These are phyloP conservation scores for Gaultheria prostrata DNA, from an alignment of 148 eudicot species.

Conservation along the genomic window DNA sequence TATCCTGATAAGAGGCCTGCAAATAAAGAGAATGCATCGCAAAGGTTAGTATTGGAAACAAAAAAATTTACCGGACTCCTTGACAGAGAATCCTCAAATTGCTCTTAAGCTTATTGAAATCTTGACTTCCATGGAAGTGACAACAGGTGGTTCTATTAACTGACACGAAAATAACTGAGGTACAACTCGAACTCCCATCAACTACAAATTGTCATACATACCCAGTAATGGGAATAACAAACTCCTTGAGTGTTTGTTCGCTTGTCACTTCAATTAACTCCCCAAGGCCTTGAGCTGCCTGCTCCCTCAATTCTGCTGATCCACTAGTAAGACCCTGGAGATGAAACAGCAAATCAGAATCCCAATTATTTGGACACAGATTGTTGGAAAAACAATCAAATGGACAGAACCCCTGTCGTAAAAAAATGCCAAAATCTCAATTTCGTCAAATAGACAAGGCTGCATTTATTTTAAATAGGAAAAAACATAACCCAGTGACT, in stretches of 20 bases:
- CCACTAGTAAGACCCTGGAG: conserved; percentile 87
- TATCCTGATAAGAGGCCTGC: conserved; percentile 93
- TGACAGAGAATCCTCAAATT: background rate
- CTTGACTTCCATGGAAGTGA: background rate
- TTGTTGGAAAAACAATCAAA: background rate
- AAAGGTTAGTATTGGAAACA: background rate
- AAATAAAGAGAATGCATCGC: conserved; percentile 2
- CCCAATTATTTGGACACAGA: background rate
- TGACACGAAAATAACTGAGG: background rate
- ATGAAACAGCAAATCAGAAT: conserved; percentile 9
- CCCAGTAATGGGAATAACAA: conserved; percentile 96
- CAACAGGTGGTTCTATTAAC: background rate
- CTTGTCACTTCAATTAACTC: conserved; percentile 96
- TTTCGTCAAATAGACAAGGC: background rate
- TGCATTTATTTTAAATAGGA: background rate
- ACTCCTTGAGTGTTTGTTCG: conserved; percentile 75
- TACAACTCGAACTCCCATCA: background rate
- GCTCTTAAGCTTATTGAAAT: conserved; percentile 1
- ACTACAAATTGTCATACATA: conserved; percentile 22
- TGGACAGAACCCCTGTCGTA: background rate
- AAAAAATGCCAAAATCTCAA: background rate
- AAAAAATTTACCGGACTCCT: background rate
- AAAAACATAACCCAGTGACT: background rate
- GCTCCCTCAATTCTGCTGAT: conserved; percentile 94
- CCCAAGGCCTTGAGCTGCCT: conserved; percentile 96